Percentiles rank a stretch among this genome's conserved stretches.
These are phyloP conservation scores for Chrysanthemum makinoi DNA, from an alignment of 129 eudicot genomes.

Conservation along the genomic window DNA sequence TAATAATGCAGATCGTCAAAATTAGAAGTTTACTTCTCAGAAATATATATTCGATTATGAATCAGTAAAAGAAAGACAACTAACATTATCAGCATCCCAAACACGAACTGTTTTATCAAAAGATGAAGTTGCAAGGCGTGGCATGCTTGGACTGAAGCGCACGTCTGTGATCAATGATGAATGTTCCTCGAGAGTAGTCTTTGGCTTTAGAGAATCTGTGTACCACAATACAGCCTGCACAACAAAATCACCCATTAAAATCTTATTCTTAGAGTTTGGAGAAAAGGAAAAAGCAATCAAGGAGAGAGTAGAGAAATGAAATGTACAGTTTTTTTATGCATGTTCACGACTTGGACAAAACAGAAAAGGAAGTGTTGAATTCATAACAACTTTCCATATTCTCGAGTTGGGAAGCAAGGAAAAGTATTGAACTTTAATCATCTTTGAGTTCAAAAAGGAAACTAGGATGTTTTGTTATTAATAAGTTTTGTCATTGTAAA, in stretches of 20 bases:
- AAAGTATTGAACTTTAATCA: too few relatives aligned
- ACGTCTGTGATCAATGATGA: slow-evolving; percentile 82
- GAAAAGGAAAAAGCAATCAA: too few relatives aligned
- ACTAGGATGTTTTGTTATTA: background rate
- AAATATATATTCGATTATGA: background rate
- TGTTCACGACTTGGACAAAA: too few relatives aligned
- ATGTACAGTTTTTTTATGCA: too few relatives aligned
- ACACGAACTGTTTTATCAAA: slow-evolving; percentile 97
- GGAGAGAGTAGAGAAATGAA: too few relatives aligned
- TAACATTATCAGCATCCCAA: slow-evolving; percentile 96
- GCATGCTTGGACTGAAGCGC: slow-evolving; percentile 96
- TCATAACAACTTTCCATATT: too few relatives aligned
- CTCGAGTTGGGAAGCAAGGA: too few relatives aligned
- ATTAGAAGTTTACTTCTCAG: background rate
- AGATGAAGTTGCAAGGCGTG: slow-evolving; percentile 97
- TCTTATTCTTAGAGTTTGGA: background rate
- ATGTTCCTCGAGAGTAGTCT: slow-evolving; percentile 87
- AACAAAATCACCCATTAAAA: background rate
- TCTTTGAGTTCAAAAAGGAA: too few relatives aligned
- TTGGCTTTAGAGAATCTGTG: slow-evolving; percentile 73
- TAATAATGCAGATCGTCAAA: background rate
- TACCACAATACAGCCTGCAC: slow-evolving; percentile 90
- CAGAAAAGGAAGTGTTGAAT: too few relatives aligned
- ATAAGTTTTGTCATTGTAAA: background rate
- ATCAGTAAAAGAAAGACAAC: slow-evolving; percentile 25